phyloP scores from a whole-genome alignment of 2,329 filamentous ascomycete species.

The Aspergillus ustus region DNA sequence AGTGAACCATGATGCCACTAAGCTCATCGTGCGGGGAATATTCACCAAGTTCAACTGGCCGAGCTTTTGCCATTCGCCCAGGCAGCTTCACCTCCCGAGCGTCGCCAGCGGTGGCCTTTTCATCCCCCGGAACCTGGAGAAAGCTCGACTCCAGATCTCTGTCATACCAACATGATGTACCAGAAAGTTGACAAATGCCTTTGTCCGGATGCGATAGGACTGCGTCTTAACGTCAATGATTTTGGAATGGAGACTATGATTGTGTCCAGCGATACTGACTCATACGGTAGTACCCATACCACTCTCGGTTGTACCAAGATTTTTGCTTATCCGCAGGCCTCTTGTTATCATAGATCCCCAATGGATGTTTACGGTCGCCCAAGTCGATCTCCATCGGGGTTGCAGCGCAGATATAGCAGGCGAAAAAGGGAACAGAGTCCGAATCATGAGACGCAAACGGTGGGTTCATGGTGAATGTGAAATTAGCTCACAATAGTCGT shows the following conservation, averaged over 20 bases:
- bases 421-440: too few species aligned
- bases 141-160: background rate
- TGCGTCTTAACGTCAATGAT: background rate
- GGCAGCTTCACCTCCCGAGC: background rate
- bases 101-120: background rate
- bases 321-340: background rate
- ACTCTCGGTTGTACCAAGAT: too few species aligned
- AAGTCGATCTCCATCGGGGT: too few species aligned
- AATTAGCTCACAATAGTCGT: too few species aligned
- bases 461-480: too few species aligned
- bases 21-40: background rate
- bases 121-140: slow-evolving; percentile 9
- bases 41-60: background rate
- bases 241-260: too few species aligned
- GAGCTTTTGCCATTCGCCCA: background rate
- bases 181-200: slow-evolving; percentile 6
- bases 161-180: background rate
- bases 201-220: slow-evolving; percentile 8
- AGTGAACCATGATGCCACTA: background rate
- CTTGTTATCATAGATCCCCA: too few species aligned
- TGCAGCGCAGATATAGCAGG: too few species aligned
- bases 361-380: too few species aligned
- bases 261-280: too few species aligned
- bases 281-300: too few species aligned
- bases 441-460: too few species aligned